These are phyloP conservation scores for Pythium biforme DNA, from an alignment of 352 stramenopile genomes.

Conservation along the genomic window DNA sequence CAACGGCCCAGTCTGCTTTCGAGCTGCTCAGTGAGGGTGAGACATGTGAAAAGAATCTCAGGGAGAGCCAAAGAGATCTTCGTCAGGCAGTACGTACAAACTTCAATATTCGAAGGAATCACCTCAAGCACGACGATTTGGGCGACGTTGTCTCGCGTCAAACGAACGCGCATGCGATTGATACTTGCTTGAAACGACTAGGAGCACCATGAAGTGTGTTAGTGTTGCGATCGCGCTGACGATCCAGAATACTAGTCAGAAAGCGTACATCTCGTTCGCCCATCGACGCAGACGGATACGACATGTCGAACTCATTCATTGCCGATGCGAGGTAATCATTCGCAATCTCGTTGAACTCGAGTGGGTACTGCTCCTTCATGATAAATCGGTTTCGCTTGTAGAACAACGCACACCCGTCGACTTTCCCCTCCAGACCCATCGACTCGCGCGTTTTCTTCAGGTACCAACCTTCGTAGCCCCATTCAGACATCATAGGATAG, in stretches of 20 bases:
- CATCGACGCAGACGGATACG: constrained; percentile 66
- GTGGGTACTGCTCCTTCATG: constrained; percentile 90
- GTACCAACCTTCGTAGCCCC: constrained; percentile 97
- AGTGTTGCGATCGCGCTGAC: neutral
- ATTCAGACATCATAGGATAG: constrained; percentile 92
- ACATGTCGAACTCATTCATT: constrained; percentile 76
- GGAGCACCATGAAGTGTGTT: neutral
- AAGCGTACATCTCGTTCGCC: constrained; percentile 53
- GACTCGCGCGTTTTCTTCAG: constrained; percentile 98
- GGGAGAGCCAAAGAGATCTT: constrained; percentile 7
- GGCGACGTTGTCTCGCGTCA: constrained; percentile 98
- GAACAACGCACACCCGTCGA: constrained; percentile 98
- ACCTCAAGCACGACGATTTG: constrained; percentile 97
- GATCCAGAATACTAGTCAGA: neutral
- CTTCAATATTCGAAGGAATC: constrained; percentile 78
- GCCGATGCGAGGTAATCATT: constrained; percentile 68
- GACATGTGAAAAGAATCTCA: neutral
- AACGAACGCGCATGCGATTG: constrained; percentile 69
- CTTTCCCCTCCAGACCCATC: constrained; percentile 97
- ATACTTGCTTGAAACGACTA: constrained; percentile 32
- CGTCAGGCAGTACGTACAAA: constrained; percentile 31
- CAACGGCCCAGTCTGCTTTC: constrained; percentile 41
- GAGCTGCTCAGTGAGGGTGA: constrained; percentile 9
- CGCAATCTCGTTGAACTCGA: constrained; percentile 97
- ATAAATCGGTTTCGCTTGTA: constrained; percentile 93